Evolutionary conservation across 345 rosid genomes (phyloP).

Genomic region (Ceriops decandra): DNA sequence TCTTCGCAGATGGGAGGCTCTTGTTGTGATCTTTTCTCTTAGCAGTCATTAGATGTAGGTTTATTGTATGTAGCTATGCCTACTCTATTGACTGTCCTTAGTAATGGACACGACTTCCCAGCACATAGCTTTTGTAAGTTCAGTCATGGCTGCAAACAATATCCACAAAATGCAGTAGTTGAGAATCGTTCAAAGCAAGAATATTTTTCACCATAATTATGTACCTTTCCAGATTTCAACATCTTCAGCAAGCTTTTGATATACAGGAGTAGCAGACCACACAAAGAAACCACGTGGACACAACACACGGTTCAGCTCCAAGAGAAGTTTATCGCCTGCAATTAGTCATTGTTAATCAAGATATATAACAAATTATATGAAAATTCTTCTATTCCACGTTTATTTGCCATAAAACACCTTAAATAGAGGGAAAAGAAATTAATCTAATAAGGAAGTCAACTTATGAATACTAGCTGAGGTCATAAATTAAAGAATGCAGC

Average conservation of each 20-base stretch:
- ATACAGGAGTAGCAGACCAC: conserved; percentile 98
- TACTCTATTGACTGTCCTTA: conserved; percentile 67
- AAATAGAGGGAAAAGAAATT: not conserved
- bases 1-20: conserved; percentile 71
- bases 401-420: not conserved
- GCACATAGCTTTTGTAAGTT: conserved; percentile 74
- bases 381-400: conserved; percentile 1
- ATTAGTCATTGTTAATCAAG: not conserved
- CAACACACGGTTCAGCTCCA: conserved; percentile 83
- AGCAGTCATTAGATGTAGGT: conserved; percentile 81
- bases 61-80: conserved; percentile 74
- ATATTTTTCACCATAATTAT: conserved; percentile 6
- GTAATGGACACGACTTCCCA: conserved; percentile 78
- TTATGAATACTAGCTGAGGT: not conserved
- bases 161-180: conserved; percentile 20
- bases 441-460: not conserved
- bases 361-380: not conserved
- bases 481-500: not conserved
- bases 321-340: conserved; percentile 84
- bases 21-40: conserved; percentile 56
- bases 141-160: conserved; percentile 69
- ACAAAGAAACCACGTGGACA: conserved; percentile 91
- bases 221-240: conserved; percentile 87
- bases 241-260: conserved; percentile 73
- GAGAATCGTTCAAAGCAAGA: conserved; percentile 17